Base-by-base conservation (phyloP, 108 stramenopile species). In the Skeletonema potamos region DNA sequence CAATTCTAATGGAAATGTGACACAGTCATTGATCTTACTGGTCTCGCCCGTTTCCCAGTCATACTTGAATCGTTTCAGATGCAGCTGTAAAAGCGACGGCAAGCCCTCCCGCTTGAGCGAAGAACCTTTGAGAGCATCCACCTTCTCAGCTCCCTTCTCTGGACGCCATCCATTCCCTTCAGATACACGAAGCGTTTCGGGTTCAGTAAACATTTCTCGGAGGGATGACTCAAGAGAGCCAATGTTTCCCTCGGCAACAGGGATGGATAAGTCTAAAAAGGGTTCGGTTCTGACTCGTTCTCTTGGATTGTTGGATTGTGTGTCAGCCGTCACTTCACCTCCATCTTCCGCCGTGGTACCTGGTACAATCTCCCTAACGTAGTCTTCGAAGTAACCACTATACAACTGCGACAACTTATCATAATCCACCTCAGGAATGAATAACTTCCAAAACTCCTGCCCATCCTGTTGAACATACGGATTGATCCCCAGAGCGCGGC, bases 151-250 rank as follows among this genome's bases (percentile, higher is more conserved):
- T 11, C 88, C 93, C 75, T 94, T 94, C 72, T 91, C 86, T 11
- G 93, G 93, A 70, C 93, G 83, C 93, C 93, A 94, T 43, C 93
- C 93, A 75, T 94, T 94, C 30, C 93, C 93, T 70, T 94, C 90
- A 1, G 79, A 72, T 20, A 81, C 86, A 51, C 76, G 82, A 27
- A 94, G 77, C 13, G 89, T 63, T 76, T 94, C 93, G 8, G 89
- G 89, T 58, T 84, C 61, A 32, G 84, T 76, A 62, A 94, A 91
- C 61, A 76, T 72, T 57, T 86, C 74, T 64, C 66, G 26, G 20
- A 94, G 54, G 36, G 88, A 79, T 26, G 72, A 54, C 36, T 77
- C 43, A 9, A 93, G 72, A 10, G 83, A 75, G 18, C 79, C 76
- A 57, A 84, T 85, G 56, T 70, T 72, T 56, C 65, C 84, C 65